Percentiles rank a stretch among this genome's conserved stretches.
Conservation (phyloP, 2,329 filamentous ascomycete species). For the Didymella exigua region DNA sequence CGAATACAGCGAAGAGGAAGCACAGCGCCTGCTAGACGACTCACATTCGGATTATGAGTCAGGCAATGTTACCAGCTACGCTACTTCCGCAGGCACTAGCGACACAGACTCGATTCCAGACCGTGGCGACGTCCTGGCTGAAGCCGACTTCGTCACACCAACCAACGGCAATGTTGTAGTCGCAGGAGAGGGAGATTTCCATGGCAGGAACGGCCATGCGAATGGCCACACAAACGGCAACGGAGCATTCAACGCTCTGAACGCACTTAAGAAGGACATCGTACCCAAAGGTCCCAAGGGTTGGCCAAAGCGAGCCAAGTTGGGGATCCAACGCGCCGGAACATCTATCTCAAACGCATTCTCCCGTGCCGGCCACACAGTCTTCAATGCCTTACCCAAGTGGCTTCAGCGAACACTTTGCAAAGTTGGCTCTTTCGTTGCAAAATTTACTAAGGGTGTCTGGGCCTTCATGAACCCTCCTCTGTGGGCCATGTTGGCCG, state of each 20-base stretch:
- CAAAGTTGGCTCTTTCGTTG: conserved; percentile 48
- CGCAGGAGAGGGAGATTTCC: conserved; percentile 47
- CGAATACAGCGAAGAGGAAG: conserved; percentile 60
- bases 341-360: conserved; percentile 34
- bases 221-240: conserved; percentile 52
- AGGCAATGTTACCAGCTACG: conserved; percentile 52
- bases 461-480: conserved; percentile 99
- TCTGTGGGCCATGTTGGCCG: conserved; percentile 92
- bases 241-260: conserved; percentile 53
- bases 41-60: conserved; percentile 56
- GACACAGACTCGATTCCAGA: conserved; percentile 39
- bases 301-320: conserved; percentile 38
- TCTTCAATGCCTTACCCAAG: conserved; percentile 59
- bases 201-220: conserved; percentile 48
- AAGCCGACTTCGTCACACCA: conserved; percentile 50
- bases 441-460: conserved; percentile 67
- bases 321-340: conserved; percentile 25
- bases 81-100: conserved; percentile 39
- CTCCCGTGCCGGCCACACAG: conserved; percentile 39
- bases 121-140: conserved; percentile 38
- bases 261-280: conserved; percentile 27
- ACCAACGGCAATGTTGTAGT: conserved; percentile 55
- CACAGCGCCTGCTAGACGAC: conserved; percentile 47
- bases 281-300: conserved; percentile 43
- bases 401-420: conserved; percentile 59